Base-by-base conservation (phyloP, 805 yeast species). In the Tetrapisispora iriomotensis region DNA sequence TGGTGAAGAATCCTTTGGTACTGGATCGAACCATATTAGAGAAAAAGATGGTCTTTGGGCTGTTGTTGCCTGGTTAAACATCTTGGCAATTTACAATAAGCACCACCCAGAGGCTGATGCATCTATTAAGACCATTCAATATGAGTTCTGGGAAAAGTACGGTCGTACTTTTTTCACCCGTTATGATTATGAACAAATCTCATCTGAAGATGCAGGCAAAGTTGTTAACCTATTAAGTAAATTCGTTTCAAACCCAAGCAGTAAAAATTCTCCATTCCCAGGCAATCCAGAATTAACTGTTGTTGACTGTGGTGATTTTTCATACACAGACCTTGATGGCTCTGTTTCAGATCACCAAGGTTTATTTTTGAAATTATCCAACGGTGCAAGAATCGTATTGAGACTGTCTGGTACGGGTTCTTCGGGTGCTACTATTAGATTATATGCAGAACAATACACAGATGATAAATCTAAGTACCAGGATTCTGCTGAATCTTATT, bases 31-130 rank as follows among this genome's bases (percentile, higher is more conserved):
- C 66, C 98, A 92, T 60, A 83, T 92, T 47, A 82, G 98, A 61
- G 98, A 92, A 64, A 92, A 92, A 64, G 98, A 92, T 65, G 98
- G 98, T 45, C 64, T 92, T 42, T 92, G 98, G 98, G 98, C 97
- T 24, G 76, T 92, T 54, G 74, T 86, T 46, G 97, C 98, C 3
- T 92, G 98, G 98, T 74, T 92, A 58, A 92, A 92, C 56, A 83
- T 92, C 41, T 72, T 92, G 54, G 97, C 97, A 15, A 86, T 80
- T 36, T 87, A 82, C 59, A 77, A 77, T 52, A 68, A 72, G 51
- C 56, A 65, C 37, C 69, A 79, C 55, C 82, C 85, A 37, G 69
- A 67, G 24, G 62, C 60, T 27, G 70, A 67, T 38, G 79, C 82
- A 15, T 74, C 94, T 21, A 86, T 92, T 53, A 75, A 76, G 49